phyloP scores from a whole-genome alignment of 805 yeast genomes.

The Vanderwaltozyma verrucispora region DNA sequence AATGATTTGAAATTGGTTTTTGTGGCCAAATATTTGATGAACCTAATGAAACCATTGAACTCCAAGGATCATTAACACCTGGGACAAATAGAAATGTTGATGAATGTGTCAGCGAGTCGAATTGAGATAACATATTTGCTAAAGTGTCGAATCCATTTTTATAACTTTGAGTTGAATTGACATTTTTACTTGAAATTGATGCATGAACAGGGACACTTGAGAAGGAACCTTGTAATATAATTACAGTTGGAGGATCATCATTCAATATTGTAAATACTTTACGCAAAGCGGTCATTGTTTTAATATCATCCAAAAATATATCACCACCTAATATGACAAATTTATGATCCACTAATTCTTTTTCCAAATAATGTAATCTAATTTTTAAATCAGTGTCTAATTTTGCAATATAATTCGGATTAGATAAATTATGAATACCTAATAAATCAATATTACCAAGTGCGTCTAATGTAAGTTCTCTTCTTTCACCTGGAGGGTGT shows the following conservation, averaged over 20 bases:
- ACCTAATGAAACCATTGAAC: constrained; percentile 56
- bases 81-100: constrained; percentile 69
- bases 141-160: constrained; percentile 64
- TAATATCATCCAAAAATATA: constrained; percentile 50
- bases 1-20: constrained; percentile 55
- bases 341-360: constrained; percentile 43
- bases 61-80: constrained; percentile 93
- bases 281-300: constrained; percentile 50
- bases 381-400: constrained; percentile 50
- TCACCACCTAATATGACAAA: constrained; percentile 69
- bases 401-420: constrained; percentile 35
- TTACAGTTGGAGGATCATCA: constrained; percentile 49
- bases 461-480: constrained; percentile 55
- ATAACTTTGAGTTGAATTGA: constrained; percentile 44
- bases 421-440: constrained; percentile 32
- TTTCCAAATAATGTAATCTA: constrained; percentile 48
- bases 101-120: constrained; percentile 19
- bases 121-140: constrained; percentile 52
- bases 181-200: constrained; percentile 40
- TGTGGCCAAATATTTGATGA: constrained; percentile 61
- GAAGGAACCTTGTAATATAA: constrained; percentile 81
- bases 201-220: constrained; percentile 52
- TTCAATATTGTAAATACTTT: constrained; percentile 51
- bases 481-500: constrained; percentile 81
- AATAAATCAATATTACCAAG: constrained; percentile 72